Conservation (phyloP, 441 rosid species). For the Capsella rubella region DNA sequence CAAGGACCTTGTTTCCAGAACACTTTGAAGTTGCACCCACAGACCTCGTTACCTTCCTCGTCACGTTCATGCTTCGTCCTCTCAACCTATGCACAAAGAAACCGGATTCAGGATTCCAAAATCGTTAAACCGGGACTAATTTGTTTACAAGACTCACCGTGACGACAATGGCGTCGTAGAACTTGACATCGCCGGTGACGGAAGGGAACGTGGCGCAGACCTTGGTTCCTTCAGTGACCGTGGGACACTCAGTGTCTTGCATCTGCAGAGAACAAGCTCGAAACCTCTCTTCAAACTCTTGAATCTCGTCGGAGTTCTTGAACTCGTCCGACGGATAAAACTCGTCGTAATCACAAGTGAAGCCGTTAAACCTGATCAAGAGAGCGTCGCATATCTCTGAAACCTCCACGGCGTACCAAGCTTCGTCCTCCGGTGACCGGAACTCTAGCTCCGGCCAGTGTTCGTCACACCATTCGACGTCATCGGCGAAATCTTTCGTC, state of each 20-base stretch:
- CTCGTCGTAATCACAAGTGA: conserved; percentile 33
- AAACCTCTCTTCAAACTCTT: conserved; percentile 37
- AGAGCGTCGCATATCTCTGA: conserved; percentile 25
- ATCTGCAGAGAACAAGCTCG: conserved; percentile 33
- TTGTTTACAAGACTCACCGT: conserved; percentile 20
- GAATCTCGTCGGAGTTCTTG: conserved; percentile 29
- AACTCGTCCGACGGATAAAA: conserved; percentile 28
- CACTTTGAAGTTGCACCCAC: conserved; percentile 32
- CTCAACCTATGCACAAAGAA: conserved; percentile 17
- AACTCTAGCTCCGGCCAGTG: conserved; percentile 37
- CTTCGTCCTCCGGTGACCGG: conserved; percentile 42
- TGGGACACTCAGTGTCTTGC: conserved; percentile 35
- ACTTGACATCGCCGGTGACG: conserved; percentile 37
- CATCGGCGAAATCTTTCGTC: conserved; percentile 15
- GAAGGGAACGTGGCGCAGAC: conserved; percentile 45
- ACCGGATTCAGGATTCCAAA: background rate
- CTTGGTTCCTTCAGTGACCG: conserved; percentile 10
- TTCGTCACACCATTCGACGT: background rate
- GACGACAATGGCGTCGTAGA: conserved; percentile 39
- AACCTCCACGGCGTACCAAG: conserved; percentile 39
- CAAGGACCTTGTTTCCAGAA: conserved; percentile 41
- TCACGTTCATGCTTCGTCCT: conserved; percentile 32
- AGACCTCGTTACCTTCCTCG: conserved; percentile 37
- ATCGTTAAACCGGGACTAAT: background rate
- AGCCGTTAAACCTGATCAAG: conserved; percentile 37